A percentile compares a stretch with the other conserved stretches of the same genome.
These are phyloP conservation scores for Cyamopsis tetragonoloba DNA, from an alignment of 306 rosid genomes.

Conservation along the genomic window DNA sequence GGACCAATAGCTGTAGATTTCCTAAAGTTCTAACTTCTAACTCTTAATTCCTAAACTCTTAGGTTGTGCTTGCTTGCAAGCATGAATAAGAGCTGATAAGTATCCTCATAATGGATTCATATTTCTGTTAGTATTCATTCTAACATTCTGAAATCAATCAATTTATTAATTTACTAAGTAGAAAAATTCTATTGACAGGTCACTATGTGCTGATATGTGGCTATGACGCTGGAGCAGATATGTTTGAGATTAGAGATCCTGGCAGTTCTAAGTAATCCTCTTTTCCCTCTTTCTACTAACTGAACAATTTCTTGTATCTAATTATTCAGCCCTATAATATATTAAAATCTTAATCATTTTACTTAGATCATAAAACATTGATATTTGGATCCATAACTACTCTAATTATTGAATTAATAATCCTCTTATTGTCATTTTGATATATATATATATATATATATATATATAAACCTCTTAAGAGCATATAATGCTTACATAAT, in stretches of 20 bases:
- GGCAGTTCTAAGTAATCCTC: constrained; percentile 67
- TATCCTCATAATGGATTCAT: neutral
- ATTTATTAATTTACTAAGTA: constrained; percentile 16
- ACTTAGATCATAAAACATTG: neutral
- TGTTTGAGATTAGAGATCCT: constrained; percentile 99
- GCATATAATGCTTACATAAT: neutral
- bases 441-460: too few species aligned
- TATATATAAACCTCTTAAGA: neutral
- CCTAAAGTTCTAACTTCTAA: constrained; percentile 3
- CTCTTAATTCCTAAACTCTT: neutral
- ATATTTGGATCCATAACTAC: neutral
- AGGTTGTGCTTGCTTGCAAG: constrained; percentile 2
- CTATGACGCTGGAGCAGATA: constrained; percentile 73
- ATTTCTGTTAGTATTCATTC: constrained; percentile 1
- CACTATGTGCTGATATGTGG: constrained; percentile 93
- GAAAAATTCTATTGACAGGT: constrained; percentile 48
- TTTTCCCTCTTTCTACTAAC: constrained; percentile 10
- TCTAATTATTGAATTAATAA: neutral
- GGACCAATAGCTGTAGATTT: neutral
- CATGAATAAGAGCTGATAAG: neutral
- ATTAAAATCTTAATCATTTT: neutral
- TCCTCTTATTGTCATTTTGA: neutral
- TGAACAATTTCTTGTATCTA: constrained; percentile 8
- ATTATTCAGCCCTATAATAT: neutral
- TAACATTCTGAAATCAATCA: constrained; percentile 12